Evolutionary conservation across 73 alveolate species (phyloP), one percentile per base, ranked within the genome.

Genomic region (Symbiodinium pilosum): DNA sequence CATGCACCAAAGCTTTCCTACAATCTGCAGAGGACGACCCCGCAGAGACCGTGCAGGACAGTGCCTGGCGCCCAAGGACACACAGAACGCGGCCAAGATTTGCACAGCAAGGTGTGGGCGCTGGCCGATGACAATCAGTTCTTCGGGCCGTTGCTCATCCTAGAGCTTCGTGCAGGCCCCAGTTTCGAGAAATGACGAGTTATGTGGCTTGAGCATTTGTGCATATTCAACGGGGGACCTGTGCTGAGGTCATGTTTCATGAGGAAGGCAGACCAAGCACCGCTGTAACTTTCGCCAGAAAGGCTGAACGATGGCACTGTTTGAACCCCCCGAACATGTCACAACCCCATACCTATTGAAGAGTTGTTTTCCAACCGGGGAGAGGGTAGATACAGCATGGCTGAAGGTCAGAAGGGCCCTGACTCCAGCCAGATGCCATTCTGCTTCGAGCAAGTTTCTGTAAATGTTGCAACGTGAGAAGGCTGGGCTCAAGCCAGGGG

Each of bases 131-230:
- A 41, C 24, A 75, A 59, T 42, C 93, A 44, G 16, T 42, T 32
- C 93, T 84, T 84, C 30, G 93, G 93, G 21, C 93, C 93, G 0
- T 84, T 84, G 93, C 77, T 84, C 77, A 36, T 84, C 12, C 52
- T 84, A 44, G 93, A 84, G 93, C 73, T 84, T 9, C 21, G 93
- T 43, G 28, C 16, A 43, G 32, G 4, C 85, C 85, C 11, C 85
- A 36, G 85, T 30, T 28, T 47, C 59, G 59, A 47, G 59, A n/a
- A 26, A 54, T 54, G 73, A n/a, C 73, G 26, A 26, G 26, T 30
- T 8, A n/a, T 54, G 26, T 54, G 26, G 73, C 34, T 26, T 54
- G 32, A 54, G 73, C n/a, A n/a, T n/a, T n/a, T n/a, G n/a, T n/a
- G n/a, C n/a, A n/a, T 54, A 16, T 16, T 26, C 30, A 54, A n/a